phyloP scores from a whole-genome alignment of 2,329 filamentous ascomycete genomes.

The Talaromyces pinophilus region DNA sequence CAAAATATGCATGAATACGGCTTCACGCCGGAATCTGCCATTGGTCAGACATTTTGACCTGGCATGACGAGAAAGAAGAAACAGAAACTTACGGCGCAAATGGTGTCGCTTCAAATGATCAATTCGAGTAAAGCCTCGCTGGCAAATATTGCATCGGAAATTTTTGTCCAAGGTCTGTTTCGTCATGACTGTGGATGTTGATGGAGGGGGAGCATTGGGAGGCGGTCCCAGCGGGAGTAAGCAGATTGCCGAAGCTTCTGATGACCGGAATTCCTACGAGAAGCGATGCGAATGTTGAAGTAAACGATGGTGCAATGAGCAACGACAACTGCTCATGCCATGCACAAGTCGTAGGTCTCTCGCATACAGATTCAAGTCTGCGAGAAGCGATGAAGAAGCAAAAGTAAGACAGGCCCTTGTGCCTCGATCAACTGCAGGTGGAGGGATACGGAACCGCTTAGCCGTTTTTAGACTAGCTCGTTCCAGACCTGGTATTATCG shows the following conservation, averaged over 20 bases:
- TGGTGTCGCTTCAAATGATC: constrained; percentile 53
- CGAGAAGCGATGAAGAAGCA: background rate
- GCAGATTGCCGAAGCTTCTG: background rate
- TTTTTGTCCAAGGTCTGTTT: constrained; percentile 42
- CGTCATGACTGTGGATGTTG: constrained; percentile 29
- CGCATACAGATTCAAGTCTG: background rate
- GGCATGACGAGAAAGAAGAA: constrained; percentile 19
- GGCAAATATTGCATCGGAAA: constrained; percentile 48
- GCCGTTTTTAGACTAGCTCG: background rate
- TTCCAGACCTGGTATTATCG: background rate
- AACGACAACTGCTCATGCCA: background rate
- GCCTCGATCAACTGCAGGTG: background rate
- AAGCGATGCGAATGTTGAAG: background rate
- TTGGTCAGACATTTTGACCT: background rate
- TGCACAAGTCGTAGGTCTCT: background rate
- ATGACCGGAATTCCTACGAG: background rate
- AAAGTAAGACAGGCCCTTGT: background rate
- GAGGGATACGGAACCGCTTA: background rate
- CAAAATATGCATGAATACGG: constrained; percentile 52
- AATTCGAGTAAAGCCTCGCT: constrained; percentile 50
- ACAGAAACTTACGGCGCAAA: constrained; percentile 43
- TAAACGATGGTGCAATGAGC: background rate
- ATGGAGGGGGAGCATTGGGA: constrained; percentile 19
- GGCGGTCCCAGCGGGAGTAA: background rate
- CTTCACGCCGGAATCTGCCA: constrained; percentile 49